Conservation (phyloP, 768 basidiomycete species). For the Boletus reticuloceps region DNA sequence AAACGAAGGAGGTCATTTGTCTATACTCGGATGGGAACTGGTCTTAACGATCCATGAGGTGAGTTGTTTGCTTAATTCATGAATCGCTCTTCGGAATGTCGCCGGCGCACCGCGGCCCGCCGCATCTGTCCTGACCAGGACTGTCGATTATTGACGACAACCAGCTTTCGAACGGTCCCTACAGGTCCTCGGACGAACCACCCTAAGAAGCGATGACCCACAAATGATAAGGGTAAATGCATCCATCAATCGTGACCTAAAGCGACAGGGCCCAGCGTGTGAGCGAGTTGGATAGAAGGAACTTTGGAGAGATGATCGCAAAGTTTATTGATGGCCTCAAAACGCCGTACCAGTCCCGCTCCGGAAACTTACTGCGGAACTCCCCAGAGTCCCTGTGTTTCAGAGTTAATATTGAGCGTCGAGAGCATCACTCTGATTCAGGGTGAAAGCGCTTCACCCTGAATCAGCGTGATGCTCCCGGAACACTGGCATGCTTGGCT, state of each 20-base stretch:
- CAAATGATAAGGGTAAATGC: not conserved
- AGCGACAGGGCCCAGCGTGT: not conserved
- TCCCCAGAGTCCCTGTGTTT: not conserved
- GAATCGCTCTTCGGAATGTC: not conserved
- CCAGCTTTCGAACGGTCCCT: no score
- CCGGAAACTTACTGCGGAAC: not conserved
- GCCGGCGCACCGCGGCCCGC: not conserved
- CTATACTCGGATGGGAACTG: no score
- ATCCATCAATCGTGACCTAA: not conserved
- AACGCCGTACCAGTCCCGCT: not conserved
- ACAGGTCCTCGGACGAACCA: no score
- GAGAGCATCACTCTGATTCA: not conserved
- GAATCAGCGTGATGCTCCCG: not conserved
- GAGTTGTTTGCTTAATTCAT: not conserved
- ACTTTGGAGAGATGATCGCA: not conserved
- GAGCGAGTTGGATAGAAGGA: not conserved
- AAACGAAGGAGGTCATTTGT: no score
- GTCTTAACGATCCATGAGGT: not conserved
- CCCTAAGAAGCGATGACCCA: no score
- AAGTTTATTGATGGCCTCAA: not conserved
- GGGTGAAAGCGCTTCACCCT: no score
- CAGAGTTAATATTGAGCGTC: not conserved
- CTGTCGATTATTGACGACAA: no score
- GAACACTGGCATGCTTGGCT: no score
- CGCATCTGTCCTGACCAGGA: no score